Conservation (phyloP, 2,329 filamentous ascomycete species). For the Aspergillus hiratsukae region DNA sequence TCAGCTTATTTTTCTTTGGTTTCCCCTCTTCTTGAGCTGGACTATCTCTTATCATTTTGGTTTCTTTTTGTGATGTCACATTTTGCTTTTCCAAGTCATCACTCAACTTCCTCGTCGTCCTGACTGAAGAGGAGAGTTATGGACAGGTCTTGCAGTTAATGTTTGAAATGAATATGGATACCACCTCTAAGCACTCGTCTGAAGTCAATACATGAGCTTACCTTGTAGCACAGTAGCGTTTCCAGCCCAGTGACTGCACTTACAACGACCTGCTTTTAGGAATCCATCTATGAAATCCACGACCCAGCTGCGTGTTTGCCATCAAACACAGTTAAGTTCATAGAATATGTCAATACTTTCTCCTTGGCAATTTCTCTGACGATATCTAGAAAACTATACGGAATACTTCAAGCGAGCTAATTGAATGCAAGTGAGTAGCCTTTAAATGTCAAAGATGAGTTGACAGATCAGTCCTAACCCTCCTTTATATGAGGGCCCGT, state of each 20-base stretch:
- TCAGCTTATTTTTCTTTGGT: constrained; percentile 4
- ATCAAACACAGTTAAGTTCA: too few relatives aligned
- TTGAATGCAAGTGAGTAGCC: too few relatives aligned
- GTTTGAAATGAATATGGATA: not conserved
- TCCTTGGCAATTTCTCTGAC: too few relatives aligned
- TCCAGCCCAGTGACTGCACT: not conserved
- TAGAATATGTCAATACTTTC: too few relatives aligned
- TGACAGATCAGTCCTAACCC: too few relatives aligned
- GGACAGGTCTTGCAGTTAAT: not conserved
- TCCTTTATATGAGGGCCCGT: too few relatives aligned
- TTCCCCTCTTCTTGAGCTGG: constrained; percentile 7
- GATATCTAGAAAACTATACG: not conserved
- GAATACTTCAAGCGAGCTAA: too few relatives aligned
- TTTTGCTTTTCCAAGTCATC: not conserved
- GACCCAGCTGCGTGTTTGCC: not conserved
- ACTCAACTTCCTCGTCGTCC: not conserved
- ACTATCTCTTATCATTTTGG: not conserved
- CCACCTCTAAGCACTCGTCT: not conserved
- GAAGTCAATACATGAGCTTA: not conserved
- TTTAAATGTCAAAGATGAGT: too few relatives aligned
- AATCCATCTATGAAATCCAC: not conserved
- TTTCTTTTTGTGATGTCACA: not conserved
- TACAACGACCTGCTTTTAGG: not conserved
- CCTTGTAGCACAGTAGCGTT: not conserved
- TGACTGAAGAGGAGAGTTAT: not conserved